Evolutionary conservation across 176 grass and related monocot genomes (phyloP), one percentile per base, ranked within the genome.

Genomic region (Triticum aestivum): DNA sequence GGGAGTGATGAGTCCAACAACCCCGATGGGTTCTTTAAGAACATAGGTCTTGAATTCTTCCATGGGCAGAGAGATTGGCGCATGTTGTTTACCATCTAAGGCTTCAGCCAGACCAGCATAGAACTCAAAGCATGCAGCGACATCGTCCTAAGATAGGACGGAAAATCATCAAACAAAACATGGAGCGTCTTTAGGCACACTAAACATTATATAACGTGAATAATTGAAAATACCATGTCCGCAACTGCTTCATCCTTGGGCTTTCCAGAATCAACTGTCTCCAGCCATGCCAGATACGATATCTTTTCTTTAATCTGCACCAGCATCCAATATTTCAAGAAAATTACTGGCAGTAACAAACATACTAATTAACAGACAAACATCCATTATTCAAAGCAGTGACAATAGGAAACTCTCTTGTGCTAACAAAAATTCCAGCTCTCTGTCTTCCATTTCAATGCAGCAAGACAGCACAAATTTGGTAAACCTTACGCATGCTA

Each of bases 1-100:
- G 61, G 96, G 93, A 78, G 96, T 98, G 86, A 98, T 94, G 41
- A 98, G 71, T 78, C 91, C 96, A 91, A 95, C 93, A 91, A 98
- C 96, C 65, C 96, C 93, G 71, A 98, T 95, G 65, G 96, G 93
- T 89, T 98, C 96, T 86, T 88, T 98, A 17, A 95, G 89, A 62
- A 84, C 70, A 82, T 94, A 86, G 1, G 89, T 91, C 88, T 95
- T 92, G 75, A 98, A 98, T 34, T 83, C 94, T 76, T 98, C 83
- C 93, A 98, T 89, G 27, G 96, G 96, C 68, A 98, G 82, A 66
- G 88, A 95, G 45, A 98, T 82, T 67, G 89, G 88, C 63, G 91
- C 67, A 56, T 58, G 86, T 89, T 98, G 96, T 80, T 94, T 98
- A 65, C 71, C 74, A 83, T 95, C 96, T 78, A 98, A 92, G 37